Evolutionary conservation across 139 green algal species (phyloP).

Genomic region (Desmodesmus armatus): DNA sequence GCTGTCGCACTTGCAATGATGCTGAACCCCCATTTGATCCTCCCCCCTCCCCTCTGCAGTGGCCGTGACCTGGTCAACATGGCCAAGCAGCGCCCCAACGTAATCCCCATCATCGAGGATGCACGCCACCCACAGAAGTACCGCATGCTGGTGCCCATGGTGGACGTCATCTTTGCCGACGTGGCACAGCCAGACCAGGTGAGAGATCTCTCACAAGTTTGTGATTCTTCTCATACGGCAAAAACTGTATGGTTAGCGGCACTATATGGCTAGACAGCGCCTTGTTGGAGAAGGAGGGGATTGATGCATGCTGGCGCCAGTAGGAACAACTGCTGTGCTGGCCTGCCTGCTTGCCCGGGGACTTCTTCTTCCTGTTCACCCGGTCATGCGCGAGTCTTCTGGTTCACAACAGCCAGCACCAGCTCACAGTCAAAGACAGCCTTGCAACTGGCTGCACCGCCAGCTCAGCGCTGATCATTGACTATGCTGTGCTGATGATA

Average conservation of each 20-base stretch:
- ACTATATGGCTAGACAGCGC: no score
- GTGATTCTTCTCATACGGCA: no score
- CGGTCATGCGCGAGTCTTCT: not conserved
- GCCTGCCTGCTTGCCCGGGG: not conserved
- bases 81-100: slow-evolving; percentile 99
- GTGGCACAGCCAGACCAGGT: slow-evolving; percentile 97
- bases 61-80: slow-evolving; percentile 99
- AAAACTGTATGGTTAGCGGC: no score
- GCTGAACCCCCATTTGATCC: not conserved
- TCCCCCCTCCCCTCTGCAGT: slow-evolving; percentile 30
- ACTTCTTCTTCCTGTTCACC: not conserved
- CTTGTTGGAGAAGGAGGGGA: no score
- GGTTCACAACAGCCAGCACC: not conserved
- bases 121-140: slow-evolving; percentile 98
- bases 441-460: not conserved
- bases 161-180: slow-evolving; percentile 99
- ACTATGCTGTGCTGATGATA: slow-evolving; percentile 97
- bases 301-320: no score
- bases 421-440: not conserved
- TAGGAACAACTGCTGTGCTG: no score
- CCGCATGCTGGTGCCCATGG: slow-evolving; percentile 99
- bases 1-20: not conserved
- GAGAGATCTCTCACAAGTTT: no score
- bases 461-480: slow-evolving; percentile 74
- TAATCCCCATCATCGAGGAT: slow-evolving; percentile 99